Conservation (phyloP, 768 basidiomycete species). For the Kwoniella botswanensis region DNA sequence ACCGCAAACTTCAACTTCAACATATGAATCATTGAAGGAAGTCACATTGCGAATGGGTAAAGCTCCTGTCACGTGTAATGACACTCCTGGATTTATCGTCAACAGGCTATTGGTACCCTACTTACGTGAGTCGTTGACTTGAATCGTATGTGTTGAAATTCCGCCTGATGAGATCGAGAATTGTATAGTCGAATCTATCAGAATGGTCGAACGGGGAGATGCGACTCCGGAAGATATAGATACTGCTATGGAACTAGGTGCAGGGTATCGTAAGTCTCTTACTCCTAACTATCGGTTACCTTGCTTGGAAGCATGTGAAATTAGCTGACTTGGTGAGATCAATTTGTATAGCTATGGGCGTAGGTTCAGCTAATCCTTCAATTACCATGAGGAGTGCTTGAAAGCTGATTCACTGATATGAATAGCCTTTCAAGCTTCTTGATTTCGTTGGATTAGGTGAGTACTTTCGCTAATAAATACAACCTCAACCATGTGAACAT, state of each 20-base stretch:
- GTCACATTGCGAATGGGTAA: slow-evolving; percentile 59
- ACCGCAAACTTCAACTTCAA: slow-evolving; percentile 55
- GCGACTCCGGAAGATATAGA: slow-evolving; percentile 60
- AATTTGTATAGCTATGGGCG: slow-evolving; percentile 55
- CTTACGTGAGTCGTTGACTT: slow-evolving; percentile 52
- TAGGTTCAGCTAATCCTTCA: slow-evolving; percentile 11
- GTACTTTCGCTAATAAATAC: background rate
- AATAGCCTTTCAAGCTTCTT: slow-evolving; percentile 56
- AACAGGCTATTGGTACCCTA: slow-evolving; percentile 61
- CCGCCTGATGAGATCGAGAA: background rate
- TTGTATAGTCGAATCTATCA: slow-evolving; percentile 58
- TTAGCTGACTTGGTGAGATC: background rate
- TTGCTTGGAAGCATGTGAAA: too few relatives aligned
- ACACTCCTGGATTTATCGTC: slow-evolving; percentile 63
- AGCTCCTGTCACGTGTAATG: slow-evolving; percentile 59
- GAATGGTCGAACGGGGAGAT: slow-evolving; percentile 61
- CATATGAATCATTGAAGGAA: slow-evolving; percentile 56
- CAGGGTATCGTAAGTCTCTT: slow-evolving; percentile 57
- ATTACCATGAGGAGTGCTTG: too few relatives aligned
- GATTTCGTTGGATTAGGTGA: slow-evolving; percentile 61
- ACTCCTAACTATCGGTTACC: background rate
- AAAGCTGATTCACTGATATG: background rate
- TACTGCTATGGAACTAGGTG: slow-evolving; percentile 62
- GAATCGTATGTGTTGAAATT: background rate
- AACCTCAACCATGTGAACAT: background rate